Conservation (phyloP, 2,329 filamentous ascomycete genomes). For the Phoma herbarum region DNA sequence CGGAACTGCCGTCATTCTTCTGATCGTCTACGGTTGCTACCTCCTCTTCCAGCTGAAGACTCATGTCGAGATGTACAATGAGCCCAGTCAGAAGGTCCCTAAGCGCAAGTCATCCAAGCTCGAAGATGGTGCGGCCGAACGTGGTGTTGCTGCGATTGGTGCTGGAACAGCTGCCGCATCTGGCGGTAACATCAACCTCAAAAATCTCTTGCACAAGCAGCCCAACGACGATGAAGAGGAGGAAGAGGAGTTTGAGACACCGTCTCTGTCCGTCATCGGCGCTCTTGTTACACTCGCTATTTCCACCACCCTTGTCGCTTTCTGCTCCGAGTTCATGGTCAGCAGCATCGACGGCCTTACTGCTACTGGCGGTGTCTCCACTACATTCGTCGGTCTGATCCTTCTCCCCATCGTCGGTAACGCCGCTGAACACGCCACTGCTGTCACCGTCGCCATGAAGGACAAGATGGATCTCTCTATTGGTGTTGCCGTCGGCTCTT, state of each 20-base stretch:
- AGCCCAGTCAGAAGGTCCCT: constrained; percentile 78
- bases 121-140: constrained; percentile 59
- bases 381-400: constrained; percentile 70
- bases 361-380: constrained; percentile 58
- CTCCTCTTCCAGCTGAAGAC: constrained; percentile 92
- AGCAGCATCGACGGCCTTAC: constrained; percentile 66
- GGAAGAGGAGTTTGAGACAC: constrained; percentile 76
- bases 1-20: constrained; percentile 79
- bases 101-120: constrained; percentile 61
- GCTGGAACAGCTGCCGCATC: constrained; percentile 60
- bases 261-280: constrained; percentile 75
- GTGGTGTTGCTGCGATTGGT: constrained; percentile 63
- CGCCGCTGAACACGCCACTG: constrained; percentile 71
- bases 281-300: constrained; percentile 74
- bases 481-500: constrained; percentile 71
- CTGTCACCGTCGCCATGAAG: constrained; percentile 68
- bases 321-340: constrained; percentile 76
- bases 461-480: constrained; percentile 76
- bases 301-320: constrained; percentile 81
- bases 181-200: constrained; percentile 60
- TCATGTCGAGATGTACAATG: constrained; percentile 81
- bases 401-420: constrained; percentile 72
- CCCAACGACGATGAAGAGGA: constrained; percentile 48
- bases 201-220: constrained; percentile 56
- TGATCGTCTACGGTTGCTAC: constrained; percentile 84